Evolutionary conservation across 768 basidiomycete genomes (phyloP).

Genomic region (Tylopilus sp.): DNA sequence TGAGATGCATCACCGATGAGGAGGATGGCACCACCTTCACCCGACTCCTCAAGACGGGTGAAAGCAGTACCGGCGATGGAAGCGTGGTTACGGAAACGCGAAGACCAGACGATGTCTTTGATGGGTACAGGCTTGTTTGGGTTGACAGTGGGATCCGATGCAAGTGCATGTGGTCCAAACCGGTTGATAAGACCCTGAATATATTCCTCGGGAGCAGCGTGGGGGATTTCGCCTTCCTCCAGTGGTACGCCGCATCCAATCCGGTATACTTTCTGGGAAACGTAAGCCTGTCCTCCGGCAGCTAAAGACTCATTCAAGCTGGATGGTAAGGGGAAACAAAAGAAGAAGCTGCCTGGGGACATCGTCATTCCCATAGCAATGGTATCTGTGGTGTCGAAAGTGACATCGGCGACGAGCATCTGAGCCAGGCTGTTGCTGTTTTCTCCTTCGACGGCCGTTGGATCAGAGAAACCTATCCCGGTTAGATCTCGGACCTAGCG

Average conservation of each 20-base stretch:
- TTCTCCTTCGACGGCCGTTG: conserved; percentile 28
- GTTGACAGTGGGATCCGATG: conserved; percentile 36
- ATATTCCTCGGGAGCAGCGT: conserved; percentile 39
- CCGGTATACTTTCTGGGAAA: conserved; percentile 32
- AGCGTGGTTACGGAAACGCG: conserved; percentile 42
- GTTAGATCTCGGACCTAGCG: conserved; percentile 40
- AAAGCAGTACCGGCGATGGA: conserved; percentile 42
- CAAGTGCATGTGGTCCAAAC: conserved; percentile 34
- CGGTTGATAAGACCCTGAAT: conserved; percentile 42
- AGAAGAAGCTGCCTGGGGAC: conserved; percentile 31
- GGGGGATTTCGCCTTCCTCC: conserved; percentile 34
- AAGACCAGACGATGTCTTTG: conserved; percentile 41
- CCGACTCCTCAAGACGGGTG: conserved; percentile 14
- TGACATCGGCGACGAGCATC: conserved; percentile 47
- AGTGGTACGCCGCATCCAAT: conserved; percentile 39
- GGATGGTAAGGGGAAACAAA: conserved; percentile 36
- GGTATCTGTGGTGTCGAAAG: conserved; percentile 21
- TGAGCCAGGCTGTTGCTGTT: conserved; percentile 32
- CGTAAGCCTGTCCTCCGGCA: conserved; percentile 1
- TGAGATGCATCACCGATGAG: conserved; percentile 48
- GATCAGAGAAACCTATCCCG: conserved; percentile 44
- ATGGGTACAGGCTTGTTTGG: conserved; percentile 31
- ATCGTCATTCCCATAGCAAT: conserved; percentile 19
- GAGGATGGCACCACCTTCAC: conserved; percentile 17
- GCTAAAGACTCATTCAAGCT: conserved; percentile 21